Base-by-base conservation (phyloP, 352 stramenopile species). In the Blastocystis sp. region DNA sequence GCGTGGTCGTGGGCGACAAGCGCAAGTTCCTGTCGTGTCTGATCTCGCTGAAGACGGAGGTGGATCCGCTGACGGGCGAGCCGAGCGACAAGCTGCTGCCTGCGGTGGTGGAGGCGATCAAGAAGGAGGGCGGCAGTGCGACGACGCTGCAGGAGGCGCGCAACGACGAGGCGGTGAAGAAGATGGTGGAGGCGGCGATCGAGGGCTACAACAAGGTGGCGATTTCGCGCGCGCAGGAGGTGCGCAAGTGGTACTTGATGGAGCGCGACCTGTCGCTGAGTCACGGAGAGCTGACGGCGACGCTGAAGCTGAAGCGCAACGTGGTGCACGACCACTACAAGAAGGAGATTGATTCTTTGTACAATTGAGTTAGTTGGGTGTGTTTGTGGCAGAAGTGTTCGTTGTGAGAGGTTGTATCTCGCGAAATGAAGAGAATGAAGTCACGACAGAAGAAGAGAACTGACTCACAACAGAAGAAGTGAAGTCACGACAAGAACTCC, bases 1-100 rank as follows among this genome's bases (percentile, higher is more conserved):
- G 78, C 39, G 91, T 94, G 33, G 82, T 94, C 9, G 88, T 94
- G 26, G 92, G 92, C 55, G 92, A 94, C 74, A 91, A 92, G 65
- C 90, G 91, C 33, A 93, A 93, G 71, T 94, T 92, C 77, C 80
- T 93, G 41, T 92, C 91, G 1, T 88, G 90, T 3, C 60, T 94
- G 26, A 50, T 94, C 39, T 82, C 90, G 6, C 85, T 92, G 0
- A 91, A 90, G 29, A 76, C 74, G n/a, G 92, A 90, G 45, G 82
- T 90, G n/a, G 67, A 90, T 21, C 88, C 91, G n/a, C 60, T 88
- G 65, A 89, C 90, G 37, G 59, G 88, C 16, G 90, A 90, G 24
- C 80, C 85, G 12, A 91, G 33, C 31, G 88, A 93, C n/a, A 59
- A 91, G 10, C 59, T 91, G 21, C 29, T 67, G 31, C 51, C 62